A percentile compares a stretch with the other conserved stretches of the same genome.
Evolutionary conservation across 2,329 filamentous ascomycete species (phyloP).

Genomic region (Fusarium praegraminearum): DNA sequence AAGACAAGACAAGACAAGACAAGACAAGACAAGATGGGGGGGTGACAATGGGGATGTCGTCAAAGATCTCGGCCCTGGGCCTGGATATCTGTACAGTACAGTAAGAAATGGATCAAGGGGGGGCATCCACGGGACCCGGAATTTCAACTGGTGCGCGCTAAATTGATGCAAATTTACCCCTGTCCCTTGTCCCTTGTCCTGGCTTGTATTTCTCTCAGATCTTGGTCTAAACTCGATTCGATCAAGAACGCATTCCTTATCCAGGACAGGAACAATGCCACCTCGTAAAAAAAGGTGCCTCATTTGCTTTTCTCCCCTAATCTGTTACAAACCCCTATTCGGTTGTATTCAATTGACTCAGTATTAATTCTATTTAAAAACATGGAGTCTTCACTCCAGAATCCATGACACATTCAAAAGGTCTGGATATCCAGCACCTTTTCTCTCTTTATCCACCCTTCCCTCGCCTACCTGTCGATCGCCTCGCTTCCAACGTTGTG

Average conservation of each 20-base stretch:
- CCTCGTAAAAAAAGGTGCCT: slow-evolving; percentile 15
- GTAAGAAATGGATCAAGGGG: slow-evolving; percentile 13
- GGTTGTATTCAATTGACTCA: neutral
- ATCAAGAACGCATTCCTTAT: slow-evolving; percentile 1
- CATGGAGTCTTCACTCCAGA: neutral
- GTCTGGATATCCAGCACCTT: neutral
- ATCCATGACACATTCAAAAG: neutral
- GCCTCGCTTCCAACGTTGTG: neutral
- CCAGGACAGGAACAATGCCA: neutral
- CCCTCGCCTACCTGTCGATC: neutral
- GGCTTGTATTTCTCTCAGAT: neutral
- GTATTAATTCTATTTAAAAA: neutral
- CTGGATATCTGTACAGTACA: slow-evolving; percentile 2
- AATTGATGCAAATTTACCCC: slow-evolving; percentile 1
- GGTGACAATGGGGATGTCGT: neutral
- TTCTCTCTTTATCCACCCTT: neutral
- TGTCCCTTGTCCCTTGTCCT: no score
- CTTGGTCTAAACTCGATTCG: neutral
- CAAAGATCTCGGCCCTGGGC: slow-evolving; percentile 15
- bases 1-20: neutral
- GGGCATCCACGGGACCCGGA: slow-evolving; percentile 9
- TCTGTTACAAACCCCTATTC: neutral
- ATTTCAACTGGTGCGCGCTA: slow-evolving; percentile 17
- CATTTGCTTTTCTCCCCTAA: slow-evolving; percentile 5
- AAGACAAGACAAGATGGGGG: neutral